Evolutionary conservation across 176 grass and related monocot species (phyloP).

Genomic region (Zizania latifolia): DNA sequence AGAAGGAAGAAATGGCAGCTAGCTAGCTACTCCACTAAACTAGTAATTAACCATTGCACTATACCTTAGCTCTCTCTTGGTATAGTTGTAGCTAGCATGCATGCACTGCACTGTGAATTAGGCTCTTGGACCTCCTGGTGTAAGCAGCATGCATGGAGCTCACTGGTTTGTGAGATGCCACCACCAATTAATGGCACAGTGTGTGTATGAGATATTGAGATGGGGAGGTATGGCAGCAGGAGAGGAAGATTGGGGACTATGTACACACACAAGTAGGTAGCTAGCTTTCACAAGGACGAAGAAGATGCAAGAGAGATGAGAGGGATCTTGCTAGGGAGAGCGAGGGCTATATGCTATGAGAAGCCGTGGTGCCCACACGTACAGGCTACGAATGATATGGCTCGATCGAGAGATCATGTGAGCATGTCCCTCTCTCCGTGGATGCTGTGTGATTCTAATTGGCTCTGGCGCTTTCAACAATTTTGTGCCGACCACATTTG

Average conservation of each 20-base stretch:
- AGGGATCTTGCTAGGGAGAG: constrained; percentile 25
- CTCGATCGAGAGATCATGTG: constrained; percentile 58
- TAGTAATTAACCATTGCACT: too few relatives aligned
- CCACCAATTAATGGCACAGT: constrained; percentile 19
- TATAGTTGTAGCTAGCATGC: too few relatives aligned
- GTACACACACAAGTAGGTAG: too few relatives aligned
- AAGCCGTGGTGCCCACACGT: constrained; percentile 40
- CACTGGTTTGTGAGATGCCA: constrained; percentile 15
- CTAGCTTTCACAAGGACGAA: constrained; percentile 32
- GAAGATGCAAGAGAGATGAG: constrained; percentile 13
- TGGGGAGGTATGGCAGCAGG: background rate
- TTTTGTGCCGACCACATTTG: background rate
- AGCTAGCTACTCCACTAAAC: too few relatives aligned
- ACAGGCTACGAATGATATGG: constrained; percentile 40
- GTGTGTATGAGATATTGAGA: background rate
- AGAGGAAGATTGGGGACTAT: constrained; percentile 11
- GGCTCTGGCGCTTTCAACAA: background rate
- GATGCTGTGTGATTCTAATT: background rate
- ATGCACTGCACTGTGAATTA: too few relatives aligned
- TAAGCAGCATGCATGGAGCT: background rate
- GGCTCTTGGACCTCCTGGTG: background rate
- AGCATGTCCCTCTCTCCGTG: constrained; percentile 52
- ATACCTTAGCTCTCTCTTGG: too few relatives aligned
- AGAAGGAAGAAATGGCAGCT: constrained; percentile 2
- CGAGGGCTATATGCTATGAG: background rate